A percentile compares a stretch with the other conserved stretches of the same genome.
phyloP scores from a whole-genome alignment of 345 rosid genomes.

The Pistacia integerrima region DNA sequence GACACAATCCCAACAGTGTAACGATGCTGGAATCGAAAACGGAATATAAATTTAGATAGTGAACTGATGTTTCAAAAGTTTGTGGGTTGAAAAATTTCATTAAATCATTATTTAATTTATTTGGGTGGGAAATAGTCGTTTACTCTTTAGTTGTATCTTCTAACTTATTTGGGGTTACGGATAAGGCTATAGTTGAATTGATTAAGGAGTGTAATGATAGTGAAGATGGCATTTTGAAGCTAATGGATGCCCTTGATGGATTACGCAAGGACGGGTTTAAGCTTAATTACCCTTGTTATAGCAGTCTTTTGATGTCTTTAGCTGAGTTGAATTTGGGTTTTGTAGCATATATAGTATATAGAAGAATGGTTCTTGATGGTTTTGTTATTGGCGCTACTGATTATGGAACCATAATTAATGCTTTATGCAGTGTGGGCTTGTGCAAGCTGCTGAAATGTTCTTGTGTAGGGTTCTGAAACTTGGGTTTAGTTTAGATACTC shows the following conservation, averaged over 20 bases:
- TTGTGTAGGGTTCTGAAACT: constrained; percentile 38
- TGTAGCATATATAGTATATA: constrained; percentile 33
- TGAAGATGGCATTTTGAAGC: constrained; percentile 37
- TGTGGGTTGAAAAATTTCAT: too few relatives aligned
- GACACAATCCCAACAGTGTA: too few relatives aligned
- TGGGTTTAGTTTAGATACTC: constrained; percentile 44
- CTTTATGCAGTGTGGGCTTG: constrained; percentile 45
- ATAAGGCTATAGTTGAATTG: constrained; percentile 31
- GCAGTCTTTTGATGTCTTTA: constrained; percentile 46
- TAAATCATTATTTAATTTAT: too few relatives aligned
- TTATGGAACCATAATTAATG: constrained; percentile 44
- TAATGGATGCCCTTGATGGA: constrained; percentile 38
- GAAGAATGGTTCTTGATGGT: constrained; percentile 41
- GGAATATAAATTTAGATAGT: too few relatives aligned
- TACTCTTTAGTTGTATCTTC: constrained; percentile 25
- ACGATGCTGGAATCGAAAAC: too few relatives aligned
- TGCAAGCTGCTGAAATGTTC: constrained; percentile 48
- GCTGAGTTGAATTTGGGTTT: constrained; percentile 42
- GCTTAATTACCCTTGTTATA: constrained; percentile 52
- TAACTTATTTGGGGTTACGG: constrained; percentile 35
- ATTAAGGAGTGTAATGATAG: constrained; percentile 28
- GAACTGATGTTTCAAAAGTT: too few relatives aligned
- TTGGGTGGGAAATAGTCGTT: too few relatives aligned
- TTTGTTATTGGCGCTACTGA: constrained; percentile 43
- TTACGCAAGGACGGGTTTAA: constrained; percentile 38